Evolutionary conservation across 306 rosid genomes (phyloP), one percentile per base, ranked within the genome.

Genomic region (Cucumis sativus): DNA sequence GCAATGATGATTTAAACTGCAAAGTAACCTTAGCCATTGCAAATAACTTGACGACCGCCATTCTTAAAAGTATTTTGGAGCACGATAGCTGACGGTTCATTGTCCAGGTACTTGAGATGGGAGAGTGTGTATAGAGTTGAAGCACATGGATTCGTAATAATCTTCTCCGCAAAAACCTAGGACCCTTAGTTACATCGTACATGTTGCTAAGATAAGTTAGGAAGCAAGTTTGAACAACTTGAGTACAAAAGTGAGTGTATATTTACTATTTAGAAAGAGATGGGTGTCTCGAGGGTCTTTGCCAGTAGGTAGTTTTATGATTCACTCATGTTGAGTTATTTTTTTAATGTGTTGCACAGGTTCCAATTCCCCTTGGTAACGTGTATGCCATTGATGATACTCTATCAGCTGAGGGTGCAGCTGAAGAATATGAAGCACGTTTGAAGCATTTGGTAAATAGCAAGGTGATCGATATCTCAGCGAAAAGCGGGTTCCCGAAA

Each of bases 321-420:
- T 16, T 59, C 16, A 23, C 35, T 59, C 16, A 60, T 11, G 64
- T 62, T 35, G 47, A 73, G 66, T 76, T 10, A 55, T 75, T 79
- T 16, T 21, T 25, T 52, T 2, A 63, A 23, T 76, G 63, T 65
- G 64, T 45, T 78, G 62, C 40, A n/a, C 70, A 94, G 98, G 92
- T 94, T 40, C 89, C 91, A 1, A 90, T 94, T 72, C 92, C 82
- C 45, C 33, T 87, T 0, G 88, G 85, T 30, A 82, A 91, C 47
- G 86, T 90, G 65, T 89, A 91, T 70, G 93, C 93, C 55, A 94
- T 94, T 78, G 87, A 91, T 10, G 97, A 91, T 65, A 43, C 96
- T 11, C 89, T 94, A 37, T 79, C 96, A 55, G 85, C 96, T 2
- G 98, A 94, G 85, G 97, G 88, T 49, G 98, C 97, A 30, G 97